Evolutionary conservation across 202 grass and related monocot species (phyloP).

Genomic region (Schoenoplectus triqueter): DNA sequence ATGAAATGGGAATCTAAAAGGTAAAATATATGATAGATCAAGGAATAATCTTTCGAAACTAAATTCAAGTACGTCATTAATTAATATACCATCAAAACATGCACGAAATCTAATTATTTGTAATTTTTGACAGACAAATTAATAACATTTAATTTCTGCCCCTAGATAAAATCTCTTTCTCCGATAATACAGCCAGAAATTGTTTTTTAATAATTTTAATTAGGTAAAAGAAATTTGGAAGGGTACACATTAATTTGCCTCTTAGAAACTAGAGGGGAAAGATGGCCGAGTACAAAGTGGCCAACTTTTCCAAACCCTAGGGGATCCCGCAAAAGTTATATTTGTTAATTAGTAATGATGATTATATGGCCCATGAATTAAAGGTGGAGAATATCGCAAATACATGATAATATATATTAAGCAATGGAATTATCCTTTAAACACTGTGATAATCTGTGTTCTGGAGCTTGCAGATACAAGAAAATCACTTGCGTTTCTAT

Average conservation of each 20-base stretch:
- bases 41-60: too few species aligned
- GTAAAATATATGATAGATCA: too few species aligned
- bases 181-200: background rate
- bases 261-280: conserved; percentile 2
- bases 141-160: too few species aligned
- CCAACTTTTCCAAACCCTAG: conserved; percentile 40
- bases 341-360: conserved; percentile 34
- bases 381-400: conserved; percentile 40
- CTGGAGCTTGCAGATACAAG: background rate
- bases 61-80: too few species aligned
- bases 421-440: conserved; percentile 33
- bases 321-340: conserved; percentile 30
- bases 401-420: conserved; percentile 31
- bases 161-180: background rate
- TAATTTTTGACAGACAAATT: too few species aligned
- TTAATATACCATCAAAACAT: too few species aligned
- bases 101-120: too few species aligned
- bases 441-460: conserved; percentile 9
- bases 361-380: conserved; percentile 38
- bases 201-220: background rate
- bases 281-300: conserved; percentile 21
- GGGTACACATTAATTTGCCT: background rate
- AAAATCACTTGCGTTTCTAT: background rate
- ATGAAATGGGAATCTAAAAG: too few species aligned
- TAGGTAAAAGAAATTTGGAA: background rate